These are phyloP conservation scores for Daphne laureola DNA, from an alignment of 441 rosid genomes.

Conservation along the genomic window DNA sequence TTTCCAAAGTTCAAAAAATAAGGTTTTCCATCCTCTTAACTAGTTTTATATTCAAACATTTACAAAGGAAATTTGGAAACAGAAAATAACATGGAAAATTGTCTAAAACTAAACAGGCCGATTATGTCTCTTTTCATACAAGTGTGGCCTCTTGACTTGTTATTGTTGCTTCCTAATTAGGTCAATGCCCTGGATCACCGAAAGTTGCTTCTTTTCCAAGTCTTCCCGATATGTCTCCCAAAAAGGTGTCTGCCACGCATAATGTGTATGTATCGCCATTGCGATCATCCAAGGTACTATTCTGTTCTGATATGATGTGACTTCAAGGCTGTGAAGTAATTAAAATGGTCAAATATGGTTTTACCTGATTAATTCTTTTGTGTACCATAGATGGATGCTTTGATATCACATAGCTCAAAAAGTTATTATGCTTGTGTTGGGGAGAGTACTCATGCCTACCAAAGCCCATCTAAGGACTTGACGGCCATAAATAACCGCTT, in stretches of 20 bases:
- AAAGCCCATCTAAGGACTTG: conserved; percentile 96
- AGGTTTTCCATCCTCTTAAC: too few species aligned
- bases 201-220: conserved; percentile 73
- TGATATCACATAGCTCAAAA: conserved; percentile 74
- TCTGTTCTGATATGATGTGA: too few species aligned
- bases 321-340: too few species aligned
- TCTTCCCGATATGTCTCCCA: conserved; percentile 98
- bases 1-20: too few species aligned
- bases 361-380: conserved; percentile 1
- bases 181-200: conserved; percentile 87
- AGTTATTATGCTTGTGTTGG: conserved; percentile 97
- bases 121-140: conserved; percentile 5
- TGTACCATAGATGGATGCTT: conserved; percentile 72
- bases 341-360: neutral
- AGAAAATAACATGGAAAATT: too few species aligned
- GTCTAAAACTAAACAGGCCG: neutral
- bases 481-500: conserved; percentile 78
- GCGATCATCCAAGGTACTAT: conserved; percentile 79
- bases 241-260: conserved; percentile 83
- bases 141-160: conserved; percentile 15
- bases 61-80: too few species aligned
- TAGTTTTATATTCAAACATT: too few species aligned
- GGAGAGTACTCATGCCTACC: conserved; percentile 92
- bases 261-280: conserved; percentile 95
- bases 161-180: conserved; percentile 28